Percentiles rank a stretch among this genome's conserved stretches.
These are phyloP conservation scores for Cytospora piceicola DNA, from an alignment of 2,329 filamentous ascomycete species.

Conservation along the genomic window DNA sequence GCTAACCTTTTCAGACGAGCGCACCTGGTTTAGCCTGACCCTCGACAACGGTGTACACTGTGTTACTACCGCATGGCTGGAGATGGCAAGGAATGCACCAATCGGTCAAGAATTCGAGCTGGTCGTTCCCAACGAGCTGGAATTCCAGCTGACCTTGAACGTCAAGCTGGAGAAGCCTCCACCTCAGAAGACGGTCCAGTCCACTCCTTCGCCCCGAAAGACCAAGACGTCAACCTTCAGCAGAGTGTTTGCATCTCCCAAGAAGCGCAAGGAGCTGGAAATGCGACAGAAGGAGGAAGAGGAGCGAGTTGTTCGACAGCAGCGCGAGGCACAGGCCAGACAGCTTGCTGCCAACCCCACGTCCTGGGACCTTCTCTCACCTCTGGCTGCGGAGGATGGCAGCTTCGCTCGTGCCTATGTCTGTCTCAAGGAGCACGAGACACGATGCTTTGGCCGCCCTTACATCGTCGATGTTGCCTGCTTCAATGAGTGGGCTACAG, in stretches of 20 bases:
- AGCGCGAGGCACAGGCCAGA: conserved; percentile 67
- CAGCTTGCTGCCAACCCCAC: conserved; percentile 67
- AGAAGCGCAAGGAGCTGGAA: conserved; percentile 95
- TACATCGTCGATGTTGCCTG: conserved; percentile 87
- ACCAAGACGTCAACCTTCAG: conserved; percentile 88
- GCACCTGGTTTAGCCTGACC: conserved; percentile 92
- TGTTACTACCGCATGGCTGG: conserved; percentile 94
- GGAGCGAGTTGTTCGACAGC: conserved; percentile 68
- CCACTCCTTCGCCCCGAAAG: conserved; percentile 67
- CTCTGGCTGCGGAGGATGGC: conserved; percentile 85
- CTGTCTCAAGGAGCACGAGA: conserved; percentile 89
- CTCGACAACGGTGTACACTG: conserved; percentile 98
- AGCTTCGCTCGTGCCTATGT: conserved; percentile 95
- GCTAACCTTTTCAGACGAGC: conserved; percentile 65
- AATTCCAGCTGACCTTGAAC: conserved; percentile 96
- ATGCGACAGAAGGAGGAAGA: conserved; percentile 81
- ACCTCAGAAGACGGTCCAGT: conserved; percentile 55
- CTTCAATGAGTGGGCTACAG: conserved; percentile 98
- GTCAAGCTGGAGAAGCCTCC: conserved; percentile 88
- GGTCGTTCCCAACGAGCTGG: conserved; percentile 95
- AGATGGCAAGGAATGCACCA: conserved; percentile 86
- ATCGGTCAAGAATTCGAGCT: conserved; percentile 99
- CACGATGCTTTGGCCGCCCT: conserved; percentile 83
- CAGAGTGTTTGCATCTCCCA: conserved; percentile 89
- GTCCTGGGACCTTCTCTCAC: conserved; percentile 84